Evolutionary conservation across 768 basidiomycete species (phyloP).

Genomic region (Hygrophoropsis aurantiaca): DNA sequence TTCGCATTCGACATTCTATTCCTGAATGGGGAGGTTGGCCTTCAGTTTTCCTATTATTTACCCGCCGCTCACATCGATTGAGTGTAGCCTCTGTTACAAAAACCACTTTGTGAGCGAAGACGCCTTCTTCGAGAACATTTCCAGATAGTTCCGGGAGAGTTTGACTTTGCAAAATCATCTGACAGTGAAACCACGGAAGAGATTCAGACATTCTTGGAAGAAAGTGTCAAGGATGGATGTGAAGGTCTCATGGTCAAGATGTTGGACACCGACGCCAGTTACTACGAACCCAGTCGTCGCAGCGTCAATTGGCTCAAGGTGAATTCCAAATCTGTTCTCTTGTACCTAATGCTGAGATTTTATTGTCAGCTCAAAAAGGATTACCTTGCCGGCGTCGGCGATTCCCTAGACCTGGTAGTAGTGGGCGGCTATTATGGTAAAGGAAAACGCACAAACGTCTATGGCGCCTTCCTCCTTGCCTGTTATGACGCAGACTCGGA

Average conservation of each 20-base stretch:
- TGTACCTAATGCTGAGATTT: constrained; percentile 3
- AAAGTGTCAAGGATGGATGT: constrained; percentile 96
- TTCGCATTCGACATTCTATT: constrained; percentile 98
- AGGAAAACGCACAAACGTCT: constrained; percentile 96
- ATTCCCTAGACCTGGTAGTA: constrained; percentile 97
- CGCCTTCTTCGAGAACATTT: constrained; percentile 79
- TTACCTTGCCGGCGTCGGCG: constrained; percentile 93
- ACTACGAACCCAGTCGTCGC: constrained; percentile 92
- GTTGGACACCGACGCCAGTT: constrained; percentile 88
- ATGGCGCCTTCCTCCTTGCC: constrained; percentile 96
- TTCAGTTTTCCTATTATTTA: background rate
- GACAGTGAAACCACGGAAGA: constrained; percentile 90
- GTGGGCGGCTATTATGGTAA: constrained; percentile 97
- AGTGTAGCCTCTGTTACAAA: constrained; percentile 76
- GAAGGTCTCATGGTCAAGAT: constrained; percentile 99
- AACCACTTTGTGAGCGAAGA: constrained; percentile 73
- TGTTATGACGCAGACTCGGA: constrained; percentile 95
- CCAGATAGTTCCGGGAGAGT: constrained; percentile 80
- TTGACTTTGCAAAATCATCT: constrained; percentile 88
- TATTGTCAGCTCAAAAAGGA: constrained; percentile 91
- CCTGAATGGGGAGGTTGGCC: constrained; percentile 88
- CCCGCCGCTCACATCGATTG: constrained; percentile 1
- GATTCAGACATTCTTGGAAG: constrained; percentile 92
- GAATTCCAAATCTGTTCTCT: constrained; percentile 4
- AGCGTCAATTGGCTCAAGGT: constrained; percentile 99